phyloP scores from a whole-genome alignment of 1,284 basidiomycete species.

The Ganoderma leucocontextum region DNA sequence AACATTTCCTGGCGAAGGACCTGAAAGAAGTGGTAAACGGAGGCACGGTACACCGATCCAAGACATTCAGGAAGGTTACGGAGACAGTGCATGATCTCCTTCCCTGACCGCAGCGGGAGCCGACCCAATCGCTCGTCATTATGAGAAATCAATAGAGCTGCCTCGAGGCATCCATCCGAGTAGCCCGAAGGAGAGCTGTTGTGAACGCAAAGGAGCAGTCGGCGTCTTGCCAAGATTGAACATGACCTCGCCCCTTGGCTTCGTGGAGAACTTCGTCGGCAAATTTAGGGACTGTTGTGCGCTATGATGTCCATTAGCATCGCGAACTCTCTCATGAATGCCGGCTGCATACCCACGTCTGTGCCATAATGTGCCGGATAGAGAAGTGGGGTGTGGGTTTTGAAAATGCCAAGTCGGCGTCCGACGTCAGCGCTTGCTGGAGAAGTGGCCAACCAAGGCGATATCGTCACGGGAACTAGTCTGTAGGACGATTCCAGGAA shows the following conservation, averaged over 20 bases:
- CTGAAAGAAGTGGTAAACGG: neutral
- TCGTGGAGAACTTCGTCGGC: conserved; percentile 4
- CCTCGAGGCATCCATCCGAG: conserved; percentile 7
- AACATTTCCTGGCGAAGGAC: conserved; percentile 1
- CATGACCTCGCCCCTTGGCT: neutral
- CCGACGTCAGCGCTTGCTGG: conserved; percentile 2
- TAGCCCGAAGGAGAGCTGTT: conserved; percentile 2
- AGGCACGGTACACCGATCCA: neutral
- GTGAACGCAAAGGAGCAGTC: conserved; percentile 1
- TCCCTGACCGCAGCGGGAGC: conserved; percentile 6
- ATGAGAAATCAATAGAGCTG: neutral
- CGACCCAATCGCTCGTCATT: neutral
- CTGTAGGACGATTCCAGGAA: neutral
- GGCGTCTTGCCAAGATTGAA: neutral
- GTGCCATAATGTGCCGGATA: conserved; percentile 4
- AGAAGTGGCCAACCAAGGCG: conserved; percentile 2
- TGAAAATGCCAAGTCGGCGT: conserved; percentile 4
- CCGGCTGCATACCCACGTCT: conserved; percentile 4
- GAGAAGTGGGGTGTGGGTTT: neutral
- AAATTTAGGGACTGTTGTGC: conserved; percentile 1
- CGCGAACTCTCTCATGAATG: conserved; percentile 9
- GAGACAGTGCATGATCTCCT: neutral
- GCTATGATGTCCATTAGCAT: conserved; percentile 1
- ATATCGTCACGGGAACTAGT: neutral
- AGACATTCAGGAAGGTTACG: neutral